Base-by-base conservation (phyloP, 202 grass and related monocot species). In the Setaria viridis region DNA sequence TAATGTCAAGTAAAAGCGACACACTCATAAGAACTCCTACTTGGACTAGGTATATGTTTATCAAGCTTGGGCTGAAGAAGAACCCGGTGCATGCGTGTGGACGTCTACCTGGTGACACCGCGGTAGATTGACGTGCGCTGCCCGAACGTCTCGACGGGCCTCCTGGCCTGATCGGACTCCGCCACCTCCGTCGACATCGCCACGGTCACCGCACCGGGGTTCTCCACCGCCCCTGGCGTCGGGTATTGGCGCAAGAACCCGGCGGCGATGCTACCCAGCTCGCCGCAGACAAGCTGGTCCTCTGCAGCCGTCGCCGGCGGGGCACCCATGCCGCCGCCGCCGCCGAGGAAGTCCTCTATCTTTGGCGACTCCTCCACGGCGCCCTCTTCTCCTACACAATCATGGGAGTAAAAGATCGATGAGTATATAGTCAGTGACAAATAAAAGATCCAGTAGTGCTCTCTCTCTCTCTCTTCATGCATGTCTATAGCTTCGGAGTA, bases 61-160 rank as follows among this genome's bases (percentile, higher is more conserved):
- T 47, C 72, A 25, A 35, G 19, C 9, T 49, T 50, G 21, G 11
- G 65, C 9, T 34, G 17, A 50, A 50, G 48, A 50, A 50, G 13
- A 29, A 46, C 1, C 1, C 32, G 1, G 19, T 59, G 80, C 21
- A 51, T 33, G 21, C 62, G 62, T 70, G 30, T 41, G 37, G 41
- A 60, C 45, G 7, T 20, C 6, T 90, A 97, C 95, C 91, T 95
- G 17, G 95, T 98, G 55, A 98, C 95, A 21, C 95, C 95, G 2
- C 95, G 95, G 74, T 98, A 98, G 86, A 98, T 93, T 25, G 95
- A 98, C 4, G 95, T 98, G 59, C 95, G 79, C 64, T 95, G 95
- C 14, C 95, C 95, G 46, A 98, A 98, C 35, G 93, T 89, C 62
- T 95, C 93, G 8, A 67, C 43, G 4, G 86, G 55, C 59, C 76